Base-by-base conservation (phyloP, 148 eudicot genomes). In the Amaranthus hypochondriacus region DNA sequence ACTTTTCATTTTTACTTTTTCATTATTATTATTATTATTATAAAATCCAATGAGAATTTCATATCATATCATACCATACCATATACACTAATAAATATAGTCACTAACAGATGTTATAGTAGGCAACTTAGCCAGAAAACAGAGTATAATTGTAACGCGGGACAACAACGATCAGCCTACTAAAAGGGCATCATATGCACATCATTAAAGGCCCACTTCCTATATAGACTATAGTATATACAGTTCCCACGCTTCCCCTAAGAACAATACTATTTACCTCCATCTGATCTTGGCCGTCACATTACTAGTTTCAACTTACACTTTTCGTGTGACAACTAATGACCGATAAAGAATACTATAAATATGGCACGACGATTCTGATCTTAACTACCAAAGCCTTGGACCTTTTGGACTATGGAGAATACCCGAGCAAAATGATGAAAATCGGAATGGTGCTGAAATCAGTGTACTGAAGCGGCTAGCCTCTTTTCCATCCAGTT, bases 401-500 rank as follows among this genome's bases (percentile, higher is more conserved):
- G 5, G 28, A n/a, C 68, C 1, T 48, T 50, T 47, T 10, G 9
- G 2, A 11, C 48, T 28, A 6, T 48, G 21, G 6, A 61, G 47
- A 47, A 47, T 52, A 11, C 14, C 42, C 43, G 18, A 50, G 6
- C 6, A 14, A 13, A 66, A 57, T 46, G 39, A 28, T 57, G 8
- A 21, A 28, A 4, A 9, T 56, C 44, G 28, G 49, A 63, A 48
- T 9, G 48, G 55, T 43, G 21, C 69, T 43, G 5, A 50, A 64
- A 21, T 65, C 43, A 56, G 48, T 61, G n/a, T 73, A 55, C 72
- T 21, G 69, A n/a, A 4, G 65, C 15, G 7, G 59, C 66, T 62
- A 80, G 70, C 47, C 80, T 82, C 77, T 79, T 86, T 78, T 84
- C 84, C 86, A 95, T 87, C 99, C 97, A 95, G 60, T 87, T 76